Evolutionary conservation across 2,329 filamentous ascomycete species (phyloP), one percentile per base, ranked within the genome.

Genomic region (Pezicula radicicola): DNA sequence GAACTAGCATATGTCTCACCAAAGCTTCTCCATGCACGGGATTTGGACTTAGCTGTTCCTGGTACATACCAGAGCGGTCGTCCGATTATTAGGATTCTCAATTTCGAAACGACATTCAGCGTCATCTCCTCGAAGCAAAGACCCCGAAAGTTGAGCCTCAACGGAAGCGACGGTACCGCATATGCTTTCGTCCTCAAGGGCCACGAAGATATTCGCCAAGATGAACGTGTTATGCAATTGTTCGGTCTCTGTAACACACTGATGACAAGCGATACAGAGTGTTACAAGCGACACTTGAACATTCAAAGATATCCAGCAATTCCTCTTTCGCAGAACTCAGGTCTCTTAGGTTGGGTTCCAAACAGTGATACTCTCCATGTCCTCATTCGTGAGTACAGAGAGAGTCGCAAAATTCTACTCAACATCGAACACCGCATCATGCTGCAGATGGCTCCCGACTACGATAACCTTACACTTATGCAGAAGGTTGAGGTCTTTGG

Each of bases 361-460:
- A 97, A 99, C 74, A 97, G 91, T 65, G 94, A 99, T 69, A 99
- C 95, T 0, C 77, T 99, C 15, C 95, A 99, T 68, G 89, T 96
- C 16, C 81, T 99, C 44, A 99, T 99, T 65, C 85, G 94, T 58
- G 94, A 99, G 68, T 99, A 99, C 68, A 89, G 94, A 56, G 95
- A 99, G 70, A 96, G 89, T 60, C 85, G 94, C 50, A 96, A 97
- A 75, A 99, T 99, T 59, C 75, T 99, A 37, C 86, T 99, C 60
- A 99, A 99, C 66, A 99, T 99, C 58, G 94, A 99, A 73, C 94
- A 99, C 68, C 88, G 95, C 41, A 99, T 99, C 69, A 99, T 99
- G 94, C 77, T 99, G 51, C 95, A 99, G 70, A 99, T 99, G 94
- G 94, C 94, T 21, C 95, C 94, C 0, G 94, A 99, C 68, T 99